Conservation (phyloP, 1,139 yeast genomes). For the Suhomyces yuchorum region DNA sequence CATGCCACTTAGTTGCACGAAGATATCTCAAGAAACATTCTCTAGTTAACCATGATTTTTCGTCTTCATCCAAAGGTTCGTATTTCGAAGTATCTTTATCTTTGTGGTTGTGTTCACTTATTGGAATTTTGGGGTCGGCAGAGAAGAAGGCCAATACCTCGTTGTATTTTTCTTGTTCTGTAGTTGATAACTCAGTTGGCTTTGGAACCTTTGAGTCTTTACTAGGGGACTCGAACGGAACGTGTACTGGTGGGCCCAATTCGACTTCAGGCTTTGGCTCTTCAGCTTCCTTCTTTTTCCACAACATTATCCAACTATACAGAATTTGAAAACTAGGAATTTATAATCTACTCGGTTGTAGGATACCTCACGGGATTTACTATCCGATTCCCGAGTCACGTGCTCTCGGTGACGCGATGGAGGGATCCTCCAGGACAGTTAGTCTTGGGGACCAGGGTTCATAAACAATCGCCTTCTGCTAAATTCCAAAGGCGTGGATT, state of each 20-base stretch:
- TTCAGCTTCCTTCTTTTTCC: slow-evolving; percentile 10
- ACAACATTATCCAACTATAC: slow-evolving; percentile 1
- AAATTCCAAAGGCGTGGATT: too few species aligned
- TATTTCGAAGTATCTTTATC: slow-evolving; percentile 23
- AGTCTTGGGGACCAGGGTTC: too few species aligned
- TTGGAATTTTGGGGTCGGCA: slow-evolving; percentile 34
- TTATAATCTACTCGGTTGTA: neutral
- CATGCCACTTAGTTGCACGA: slow-evolving; percentile 51
- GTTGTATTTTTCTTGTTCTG: slow-evolving; percentile 21
- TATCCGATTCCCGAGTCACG: neutral
- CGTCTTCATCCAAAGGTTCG: slow-evolving; percentile 29
- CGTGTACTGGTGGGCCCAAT: slow-evolving; percentile 22
- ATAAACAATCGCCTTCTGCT: too few species aligned
- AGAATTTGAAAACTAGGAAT: neutral
- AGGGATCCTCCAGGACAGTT: neutral
- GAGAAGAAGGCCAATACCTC: slow-evolving; percentile 22
- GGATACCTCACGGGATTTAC: neutral
- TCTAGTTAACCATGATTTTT: slow-evolving; percentile 49
- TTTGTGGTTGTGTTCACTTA: slow-evolving; percentile 42
- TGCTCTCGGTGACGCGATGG: neutral
- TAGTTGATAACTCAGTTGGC: slow-evolving; percentile 44
- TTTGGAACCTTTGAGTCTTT: slow-evolving; percentile 52
- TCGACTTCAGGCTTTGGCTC: slow-evolving; percentile 9
- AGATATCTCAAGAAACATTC: slow-evolving; percentile 51
- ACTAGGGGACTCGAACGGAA: slow-evolving; percentile 60